Percentiles rank a stretch among this genome's conserved stretches.
Conservation (phyloP, 306 rosid species). For the Chamaecrista fasciculata region DNA sequence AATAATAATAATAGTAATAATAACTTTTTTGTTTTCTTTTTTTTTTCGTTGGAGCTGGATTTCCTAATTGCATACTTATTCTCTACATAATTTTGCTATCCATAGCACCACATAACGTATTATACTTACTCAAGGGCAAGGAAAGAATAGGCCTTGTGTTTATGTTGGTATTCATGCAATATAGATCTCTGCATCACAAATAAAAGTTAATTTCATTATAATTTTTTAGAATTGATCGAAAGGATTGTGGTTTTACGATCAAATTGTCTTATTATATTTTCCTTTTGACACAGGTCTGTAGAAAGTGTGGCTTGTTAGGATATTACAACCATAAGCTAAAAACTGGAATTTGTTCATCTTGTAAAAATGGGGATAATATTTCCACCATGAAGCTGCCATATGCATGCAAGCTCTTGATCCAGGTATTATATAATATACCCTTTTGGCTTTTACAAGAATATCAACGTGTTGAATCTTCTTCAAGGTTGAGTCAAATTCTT, state of each 20-base stretch:
- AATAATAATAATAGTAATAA: no score
- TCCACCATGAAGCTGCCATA: conserved; percentile 88
- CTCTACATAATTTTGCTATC: not conserved
- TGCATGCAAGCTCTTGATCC: conserved; percentile 94
- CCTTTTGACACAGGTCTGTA: conserved; percentile 58
- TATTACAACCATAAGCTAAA: conserved; percentile 81
- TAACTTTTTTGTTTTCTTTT: no score
- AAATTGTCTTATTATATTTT: conserved; percentile 13
- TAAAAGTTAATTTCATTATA: not conserved
- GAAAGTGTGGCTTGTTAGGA: conserved; percentile 81
- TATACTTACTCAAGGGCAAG: not conserved
- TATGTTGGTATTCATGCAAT: not conserved
- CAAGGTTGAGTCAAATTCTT: not conserved
- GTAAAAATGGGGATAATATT: conserved; percentile 82
- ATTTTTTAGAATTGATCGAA: not conserved
- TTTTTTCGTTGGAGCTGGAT: not conserved
- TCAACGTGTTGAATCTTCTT: not conserved
- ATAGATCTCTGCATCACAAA: not conserved
- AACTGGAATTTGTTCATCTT: conserved; percentile 76
- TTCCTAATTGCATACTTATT: not conserved
- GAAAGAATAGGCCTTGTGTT: not conserved
- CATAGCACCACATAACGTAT: not conserved
- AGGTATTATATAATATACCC: conserved; percentile 44
- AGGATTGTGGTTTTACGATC: not conserved
- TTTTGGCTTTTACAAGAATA: not conserved